phyloP scores from a whole-genome alignment of 2,329 filamentous ascomycete genomes.

The Fusarium sp. region DNA sequence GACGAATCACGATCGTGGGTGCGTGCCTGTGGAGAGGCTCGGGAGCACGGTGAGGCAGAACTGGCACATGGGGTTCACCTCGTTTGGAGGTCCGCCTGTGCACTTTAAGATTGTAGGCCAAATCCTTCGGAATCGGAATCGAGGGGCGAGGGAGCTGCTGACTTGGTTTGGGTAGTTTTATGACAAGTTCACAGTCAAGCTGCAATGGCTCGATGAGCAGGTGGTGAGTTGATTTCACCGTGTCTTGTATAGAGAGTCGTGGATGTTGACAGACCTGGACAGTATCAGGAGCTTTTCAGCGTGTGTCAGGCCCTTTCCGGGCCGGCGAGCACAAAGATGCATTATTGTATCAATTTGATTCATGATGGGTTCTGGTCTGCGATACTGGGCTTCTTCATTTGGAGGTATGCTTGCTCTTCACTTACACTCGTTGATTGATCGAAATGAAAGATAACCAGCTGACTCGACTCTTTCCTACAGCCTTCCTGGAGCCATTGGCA shows the following conservation, averaged over 20 bases:
- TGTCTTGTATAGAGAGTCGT: no score
- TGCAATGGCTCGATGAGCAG: conserved; percentile 76
- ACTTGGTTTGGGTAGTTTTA: conserved; percentile 17
- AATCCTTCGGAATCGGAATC: not conserved
- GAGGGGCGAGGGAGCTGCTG: not conserved
- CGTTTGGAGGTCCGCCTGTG: conserved; percentile 24
- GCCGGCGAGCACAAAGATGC: conserved; percentile 77
- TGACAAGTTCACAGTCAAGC: conserved; percentile 66
- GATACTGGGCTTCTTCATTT: conserved; percentile 69
- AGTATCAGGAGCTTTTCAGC: conserved; percentile 80
- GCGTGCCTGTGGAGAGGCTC: conserved; percentile 11
- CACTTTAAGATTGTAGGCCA: conserved; percentile 26
- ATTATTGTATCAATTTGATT: conserved; percentile 74
- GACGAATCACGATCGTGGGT: conserved; percentile 1
- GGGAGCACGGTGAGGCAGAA: conserved; percentile 38
- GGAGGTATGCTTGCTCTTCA: conserved; percentile 59
- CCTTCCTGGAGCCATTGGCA: conserved; percentile 75
- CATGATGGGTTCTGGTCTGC: conserved; percentile 69
- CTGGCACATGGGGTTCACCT: conserved; percentile 57
- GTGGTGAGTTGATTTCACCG: conserved; percentile 53
- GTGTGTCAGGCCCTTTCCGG: conserved; percentile 75
- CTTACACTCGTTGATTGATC: not conserved
- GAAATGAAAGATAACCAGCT: not conserved
- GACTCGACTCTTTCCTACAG: conserved; percentile 41
- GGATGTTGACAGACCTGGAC: not conserved